Evolutionary conservation across 1,139 yeast genomes (phyloP).

Genomic region (Wickerhamomyces sp.): DNA sequence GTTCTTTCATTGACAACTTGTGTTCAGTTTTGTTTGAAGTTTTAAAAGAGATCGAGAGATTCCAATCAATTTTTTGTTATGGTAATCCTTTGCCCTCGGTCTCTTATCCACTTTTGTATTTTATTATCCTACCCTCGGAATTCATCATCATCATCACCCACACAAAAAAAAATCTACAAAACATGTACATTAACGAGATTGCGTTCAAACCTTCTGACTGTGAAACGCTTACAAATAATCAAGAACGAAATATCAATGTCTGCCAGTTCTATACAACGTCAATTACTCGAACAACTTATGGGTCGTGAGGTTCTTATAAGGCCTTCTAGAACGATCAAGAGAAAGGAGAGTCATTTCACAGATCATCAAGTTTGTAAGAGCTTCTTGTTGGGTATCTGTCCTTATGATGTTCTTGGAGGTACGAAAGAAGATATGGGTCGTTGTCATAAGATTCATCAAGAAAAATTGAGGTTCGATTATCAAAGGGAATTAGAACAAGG

Average conservation of each 20-base stretch:
- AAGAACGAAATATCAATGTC: too few relatives aligned
- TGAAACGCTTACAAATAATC: too few relatives aligned
- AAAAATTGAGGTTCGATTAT: conserved; percentile 71
- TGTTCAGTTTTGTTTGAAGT: too few relatives aligned
- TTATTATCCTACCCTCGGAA: too few relatives aligned
- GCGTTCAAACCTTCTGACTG: too few relatives aligned
- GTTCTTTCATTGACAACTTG: conserved; percentile 12
- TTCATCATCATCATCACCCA: too few relatives aligned
- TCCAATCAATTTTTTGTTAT: too few relatives aligned
- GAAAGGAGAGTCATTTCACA: conserved; percentile 35
- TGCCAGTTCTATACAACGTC: conserved; percentile 72
- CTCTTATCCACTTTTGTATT: too few relatives aligned
- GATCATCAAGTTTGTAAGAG: conserved; percentile 74
- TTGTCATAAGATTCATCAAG: conserved; percentile 74
- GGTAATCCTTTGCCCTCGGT: too few relatives aligned
- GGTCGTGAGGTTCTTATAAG: conserved; percentile 52
- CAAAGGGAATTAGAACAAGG: conserved; percentile 53
- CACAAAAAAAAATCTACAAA: too few relatives aligned
- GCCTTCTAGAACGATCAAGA: conserved; percentile 15
- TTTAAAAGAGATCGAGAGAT: too few relatives aligned
- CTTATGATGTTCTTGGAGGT: conserved; percentile 76
- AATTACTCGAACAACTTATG: conserved; percentile 76
- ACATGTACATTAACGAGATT: too few relatives aligned
- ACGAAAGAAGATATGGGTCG: conserved; percentile 82
- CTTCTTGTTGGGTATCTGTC: conserved; percentile 83